Evolutionary conservation across 192 early-diverging fungal species (phyloP).

Genomic region (Coemansia sp.): DNA sequence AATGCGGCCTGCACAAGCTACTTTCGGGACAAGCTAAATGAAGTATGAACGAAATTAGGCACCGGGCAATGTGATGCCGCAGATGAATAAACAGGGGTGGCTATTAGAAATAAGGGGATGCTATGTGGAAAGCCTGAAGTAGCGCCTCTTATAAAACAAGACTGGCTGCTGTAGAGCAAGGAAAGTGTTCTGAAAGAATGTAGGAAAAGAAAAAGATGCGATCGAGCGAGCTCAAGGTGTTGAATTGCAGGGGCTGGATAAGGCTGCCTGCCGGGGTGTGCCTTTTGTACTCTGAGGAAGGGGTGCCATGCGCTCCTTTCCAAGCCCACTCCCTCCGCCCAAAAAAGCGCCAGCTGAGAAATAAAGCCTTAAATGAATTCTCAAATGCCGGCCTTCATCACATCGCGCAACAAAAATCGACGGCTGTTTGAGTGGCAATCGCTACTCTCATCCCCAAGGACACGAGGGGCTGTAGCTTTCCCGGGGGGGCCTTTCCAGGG

Average conservation of each 20-base stretch:
- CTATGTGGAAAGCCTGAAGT: not conserved
- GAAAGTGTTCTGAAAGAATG: not conserved
- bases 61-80: not conserved
- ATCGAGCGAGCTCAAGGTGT: not conserved
- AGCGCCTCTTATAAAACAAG: not conserved
- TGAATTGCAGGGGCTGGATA: not conserved
- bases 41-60: conserved; percentile 1
- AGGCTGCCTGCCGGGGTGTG: conserved; percentile 1
- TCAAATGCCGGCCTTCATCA: conserved; percentile 14
- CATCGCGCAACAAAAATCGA: conserved; percentile 1
- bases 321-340: not conserved
- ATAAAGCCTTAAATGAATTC: conserved; percentile 30
- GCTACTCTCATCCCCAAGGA: not conserved
- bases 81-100: not conserved
- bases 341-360: not conserved
- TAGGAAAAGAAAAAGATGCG: not conserved
- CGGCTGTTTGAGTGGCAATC: conserved; percentile 4
- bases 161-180: not conserved
- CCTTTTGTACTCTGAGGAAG: conserved; percentile 6
- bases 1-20: not conserved
- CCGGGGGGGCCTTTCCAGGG: not conserved
- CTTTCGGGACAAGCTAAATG: not conserved
- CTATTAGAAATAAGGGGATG: not conserved
- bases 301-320: not conserved
- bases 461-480: not conserved